Evolutionary conservation across 768 basidiomycete genomes (phyloP).

Genomic region (Suillus discolor): DNA sequence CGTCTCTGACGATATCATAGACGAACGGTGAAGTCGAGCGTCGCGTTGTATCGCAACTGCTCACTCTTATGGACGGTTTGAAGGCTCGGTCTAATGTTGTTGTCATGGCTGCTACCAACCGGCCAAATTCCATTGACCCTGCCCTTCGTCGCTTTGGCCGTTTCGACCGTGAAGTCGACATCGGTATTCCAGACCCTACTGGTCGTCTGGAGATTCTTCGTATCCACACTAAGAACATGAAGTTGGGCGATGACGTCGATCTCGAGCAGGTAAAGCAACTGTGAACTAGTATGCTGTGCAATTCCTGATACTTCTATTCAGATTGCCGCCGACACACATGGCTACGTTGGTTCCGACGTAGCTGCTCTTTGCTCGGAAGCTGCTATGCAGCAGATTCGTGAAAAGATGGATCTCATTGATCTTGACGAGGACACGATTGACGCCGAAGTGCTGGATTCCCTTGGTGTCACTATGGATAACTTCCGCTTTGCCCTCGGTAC

Average conservation of each 20-base stretch:
- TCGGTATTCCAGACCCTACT: constrained; percentile 98
- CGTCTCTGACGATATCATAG: constrained; percentile 40
- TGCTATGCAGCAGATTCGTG: constrained; percentile 99
- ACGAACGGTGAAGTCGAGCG: constrained; percentile 99
- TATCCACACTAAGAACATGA: constrained; percentile 99
- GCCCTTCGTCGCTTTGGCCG: constrained; percentile 98
- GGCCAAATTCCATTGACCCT: constrained; percentile 99
- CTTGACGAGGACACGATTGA: constrained; percentile 98
- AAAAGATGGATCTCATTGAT: constrained; percentile 99
- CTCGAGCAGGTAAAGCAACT: constrained; percentile 73
- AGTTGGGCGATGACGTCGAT: constrained; percentile 94
- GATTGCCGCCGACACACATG: constrained; percentile 99
- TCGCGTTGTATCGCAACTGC: constrained; percentile 96
- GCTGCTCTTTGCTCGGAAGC: constrained; percentile 98
- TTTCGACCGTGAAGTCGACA: constrained; percentile 99
- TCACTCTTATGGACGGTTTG: constrained; percentile 98
- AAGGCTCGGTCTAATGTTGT: constrained; percentile 99
- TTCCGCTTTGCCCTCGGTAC: constrained; percentile 98
- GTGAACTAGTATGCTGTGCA: constrained; percentile 9
- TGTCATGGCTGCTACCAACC: constrained; percentile 99
- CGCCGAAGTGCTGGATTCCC: constrained; percentile 97
- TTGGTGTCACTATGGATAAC: constrained; percentile 99
- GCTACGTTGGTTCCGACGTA: constrained; percentile 98
- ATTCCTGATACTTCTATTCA: constrained; percentile 29
- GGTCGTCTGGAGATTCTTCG: constrained; percentile 98